Evolutionary conservation across 345 rosid genomes (phyloP).

Genomic region (Populus deltoides): DNA sequence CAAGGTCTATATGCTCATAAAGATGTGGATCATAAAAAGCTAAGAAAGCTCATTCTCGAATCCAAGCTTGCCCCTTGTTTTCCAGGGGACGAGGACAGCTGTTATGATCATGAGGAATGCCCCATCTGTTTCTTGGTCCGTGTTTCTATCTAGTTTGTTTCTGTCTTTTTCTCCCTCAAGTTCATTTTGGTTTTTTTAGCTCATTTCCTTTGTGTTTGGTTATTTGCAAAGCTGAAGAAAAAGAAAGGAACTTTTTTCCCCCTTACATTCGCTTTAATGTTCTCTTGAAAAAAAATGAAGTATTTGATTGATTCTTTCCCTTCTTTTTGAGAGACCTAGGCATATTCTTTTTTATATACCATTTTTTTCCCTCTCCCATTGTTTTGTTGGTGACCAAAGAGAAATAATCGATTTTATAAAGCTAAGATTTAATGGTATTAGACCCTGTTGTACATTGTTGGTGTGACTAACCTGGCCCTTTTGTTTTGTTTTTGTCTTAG

Average conservation of each 20-base stretch:
- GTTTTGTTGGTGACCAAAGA: neutral
- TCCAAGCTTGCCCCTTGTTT: constrained; percentile 98
- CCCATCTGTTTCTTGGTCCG: constrained; percentile 97
- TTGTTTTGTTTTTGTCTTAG: constrained; percentile 34
- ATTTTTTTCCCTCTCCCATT: neutral
- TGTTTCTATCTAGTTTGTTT: neutral
- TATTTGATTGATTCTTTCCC: constrained; percentile 1
- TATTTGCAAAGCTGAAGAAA: neutral
- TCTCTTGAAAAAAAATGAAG: neutral
- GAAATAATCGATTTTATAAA: neutral
- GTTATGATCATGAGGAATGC: constrained; percentile 83
- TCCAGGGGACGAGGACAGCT: constrained; percentile 84
- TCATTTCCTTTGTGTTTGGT: neutral
- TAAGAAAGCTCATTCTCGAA: constrained; percentile 85
- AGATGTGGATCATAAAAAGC: constrained; percentile 95
- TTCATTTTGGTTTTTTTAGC: too few species aligned
- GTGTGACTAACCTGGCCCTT: constrained; percentile 8
- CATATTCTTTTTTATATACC: neutral
- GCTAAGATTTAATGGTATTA: neutral
- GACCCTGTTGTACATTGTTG: neutral
- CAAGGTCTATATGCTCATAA: constrained; percentile 85
- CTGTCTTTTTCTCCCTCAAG: neutral
- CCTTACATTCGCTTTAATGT: neutral
- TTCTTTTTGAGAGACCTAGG: neutral
- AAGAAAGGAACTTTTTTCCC: neutral